Base-by-base conservation (phyloP, 352 stramenopile species). In the Sclerospora graminicola region DNA sequence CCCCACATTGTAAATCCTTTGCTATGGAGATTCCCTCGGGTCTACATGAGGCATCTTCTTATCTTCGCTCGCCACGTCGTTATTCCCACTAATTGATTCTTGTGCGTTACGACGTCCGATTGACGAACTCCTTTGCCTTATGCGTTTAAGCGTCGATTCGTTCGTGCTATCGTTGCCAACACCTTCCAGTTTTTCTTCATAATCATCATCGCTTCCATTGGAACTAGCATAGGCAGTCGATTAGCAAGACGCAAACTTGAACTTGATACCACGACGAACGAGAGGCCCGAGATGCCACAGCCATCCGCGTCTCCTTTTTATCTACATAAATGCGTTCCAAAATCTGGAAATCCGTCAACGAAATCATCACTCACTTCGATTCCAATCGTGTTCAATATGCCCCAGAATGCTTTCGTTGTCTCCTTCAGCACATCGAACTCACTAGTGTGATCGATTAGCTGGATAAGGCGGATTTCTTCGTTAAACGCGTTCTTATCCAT, bases 371-470 rank as follows among this genome's bases (percentile, higher is more conserved):
- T 54, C 9, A 41, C 38, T 8, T 68, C 63, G 41, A 76, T 78
- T 2, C 67, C 71, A 39, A 63, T 59, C 14, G 54, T 48, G 38
- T 57, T 60, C 45, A 64, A 15, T 18, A 15, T 54, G 4, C 20
- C 9, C 55, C 55, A 64, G 34, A 48, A 65, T 9, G 38, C 82
- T 59, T n/a, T 56, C 60, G 10, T 69, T 34, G 31, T 69, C 47
- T 15, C 85, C 39, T 96, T 75, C 19, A 91, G 57, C 32, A 76
- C 54, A 8, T 54, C 49, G 32, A 84, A 67, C 45, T 83, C 69
- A n/a, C 68, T 66, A 11, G 82, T 62, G 1, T 43, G 61, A 13
- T 73, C 51, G 33, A 82, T 63, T 20, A 84, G 44, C 26, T 85
- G 66, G 8, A 18, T 15, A 0, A 19, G 27, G 13, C 16, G 34